Conservation (phyloP, 805 yeast species). For the Candida bentonensis region DNA sequence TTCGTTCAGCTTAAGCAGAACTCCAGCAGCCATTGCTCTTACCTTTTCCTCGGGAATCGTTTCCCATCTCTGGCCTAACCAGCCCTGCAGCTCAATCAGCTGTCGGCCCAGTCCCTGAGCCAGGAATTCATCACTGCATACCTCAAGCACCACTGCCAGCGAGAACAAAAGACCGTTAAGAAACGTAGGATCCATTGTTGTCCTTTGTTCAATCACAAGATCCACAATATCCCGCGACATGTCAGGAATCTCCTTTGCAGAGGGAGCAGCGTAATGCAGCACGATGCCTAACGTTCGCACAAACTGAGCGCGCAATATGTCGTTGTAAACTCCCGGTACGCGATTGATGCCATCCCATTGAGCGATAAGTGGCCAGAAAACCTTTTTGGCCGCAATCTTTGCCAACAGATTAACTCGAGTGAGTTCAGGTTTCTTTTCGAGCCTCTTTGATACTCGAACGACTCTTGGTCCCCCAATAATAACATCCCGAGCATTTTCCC, state of each 20-base stretch:
- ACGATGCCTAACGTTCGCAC: slow-evolving; percentile 44
- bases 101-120: slow-evolving; percentile 15
- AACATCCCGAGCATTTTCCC: slow-evolving; percentile 13
- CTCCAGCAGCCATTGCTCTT: slow-evolving; percentile 20
- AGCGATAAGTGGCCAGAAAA: slow-evolving; percentile 42
- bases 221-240: slow-evolving; percentile 42
- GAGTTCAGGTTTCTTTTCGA: slow-evolving; percentile 13
- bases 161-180: slow-evolving; percentile 21
- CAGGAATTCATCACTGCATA: slow-evolving; percentile 16
- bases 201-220: slow-evolving; percentile 10
- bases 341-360: slow-evolving; percentile 33
- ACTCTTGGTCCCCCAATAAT: slow-evolving; percentile 15
- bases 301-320: slow-evolving; percentile 42
- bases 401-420: slow-evolving; percentile 24
- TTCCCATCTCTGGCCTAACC: slow-evolving; percentile 20
- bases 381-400: slow-evolving; percentile 28
- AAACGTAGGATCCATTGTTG: slow-evolving; percentile 11
- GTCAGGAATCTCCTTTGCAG: slow-evolving; percentile 33
- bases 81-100: slow-evolving; percentile 17
- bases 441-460: slow-evolving; percentile 16
- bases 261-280: slow-evolving; percentile 44
- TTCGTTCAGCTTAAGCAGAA: slow-evolving; percentile 15
- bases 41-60: slow-evolving; percentile 15
- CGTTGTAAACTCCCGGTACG: slow-evolving; percentile 38
- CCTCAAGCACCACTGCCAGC: slow-evolving; percentile 19